These are phyloP conservation scores for Saraca asoca DNA, from an alignment of 331 rosid species.

Conservation along the genomic window DNA sequence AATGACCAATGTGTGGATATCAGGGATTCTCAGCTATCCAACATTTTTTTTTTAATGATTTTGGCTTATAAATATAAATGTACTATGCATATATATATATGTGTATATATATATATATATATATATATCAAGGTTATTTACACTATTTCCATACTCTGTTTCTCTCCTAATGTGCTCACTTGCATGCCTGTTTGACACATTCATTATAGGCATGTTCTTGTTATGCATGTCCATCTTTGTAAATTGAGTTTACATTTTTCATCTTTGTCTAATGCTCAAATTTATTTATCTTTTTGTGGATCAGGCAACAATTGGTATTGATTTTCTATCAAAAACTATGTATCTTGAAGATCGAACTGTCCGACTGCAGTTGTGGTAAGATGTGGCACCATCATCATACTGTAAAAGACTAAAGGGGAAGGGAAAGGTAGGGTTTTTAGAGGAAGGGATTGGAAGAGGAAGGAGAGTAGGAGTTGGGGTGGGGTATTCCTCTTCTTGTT, in stretches of 20 bases:
- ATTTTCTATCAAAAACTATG: constrained; percentile 91
- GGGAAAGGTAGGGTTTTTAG: background rate
- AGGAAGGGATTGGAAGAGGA: constrained; percentile 18
- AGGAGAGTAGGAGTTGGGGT: background rate
- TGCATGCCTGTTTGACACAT: background rate
- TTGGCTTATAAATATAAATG: too few relatives aligned
- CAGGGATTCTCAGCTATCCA: too few relatives aligned
- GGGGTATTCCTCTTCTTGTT: background rate
- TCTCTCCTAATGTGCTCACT: background rate
- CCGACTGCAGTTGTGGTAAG: constrained; percentile 87
- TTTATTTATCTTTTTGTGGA: constrained; percentile 26
- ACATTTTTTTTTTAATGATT: too few relatives aligned
- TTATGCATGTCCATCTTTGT: constrained; percentile 14
- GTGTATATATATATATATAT: background rate
- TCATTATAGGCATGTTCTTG: background rate
- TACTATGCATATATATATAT: background rate
- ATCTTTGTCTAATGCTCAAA: constrained; percentile 11
- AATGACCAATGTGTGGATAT: too few relatives aligned
- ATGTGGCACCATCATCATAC: constrained; percentile 29
- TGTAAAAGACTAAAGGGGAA: constrained; percentile 3
- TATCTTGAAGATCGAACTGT: constrained; percentile 91
- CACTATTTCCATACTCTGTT: constrained; percentile 4
- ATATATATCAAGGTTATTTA: background rate
- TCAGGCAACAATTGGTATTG: constrained; percentile 90
- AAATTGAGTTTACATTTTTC: background rate